Conservation (phyloP, 352 stramenopile genomes). For the Globisporangium irregulare region DNA sequence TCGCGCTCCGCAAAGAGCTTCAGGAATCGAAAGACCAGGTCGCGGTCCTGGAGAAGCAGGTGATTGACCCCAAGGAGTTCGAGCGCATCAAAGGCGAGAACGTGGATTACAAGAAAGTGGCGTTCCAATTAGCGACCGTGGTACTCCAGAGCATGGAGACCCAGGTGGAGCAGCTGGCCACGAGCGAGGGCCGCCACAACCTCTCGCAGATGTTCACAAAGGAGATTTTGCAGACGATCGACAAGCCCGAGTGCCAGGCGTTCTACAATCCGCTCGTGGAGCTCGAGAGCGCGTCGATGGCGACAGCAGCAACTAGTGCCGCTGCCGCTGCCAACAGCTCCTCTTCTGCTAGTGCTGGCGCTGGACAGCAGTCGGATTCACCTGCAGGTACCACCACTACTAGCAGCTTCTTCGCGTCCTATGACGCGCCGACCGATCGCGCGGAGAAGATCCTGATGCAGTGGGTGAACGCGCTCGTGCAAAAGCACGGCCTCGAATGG, state of each 20-base stretch:
- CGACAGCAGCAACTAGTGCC: slow-evolving; percentile 5
- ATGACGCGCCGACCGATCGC: slow-evolving; percentile 55
- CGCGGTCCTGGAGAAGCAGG: slow-evolving; percentile 38
- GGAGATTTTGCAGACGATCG: slow-evolving; percentile 56
- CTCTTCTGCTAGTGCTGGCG: background rate
- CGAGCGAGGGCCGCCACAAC: slow-evolving; percentile 64
- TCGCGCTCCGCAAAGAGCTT: slow-evolving; percentile 47
- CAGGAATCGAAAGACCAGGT: slow-evolving; percentile 30
- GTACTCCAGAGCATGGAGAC: slow-evolving; percentile 50
- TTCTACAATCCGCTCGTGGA: slow-evolving; percentile 70
- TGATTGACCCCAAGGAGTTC: slow-evolving; percentile 51
- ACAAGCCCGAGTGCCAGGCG: slow-evolving; percentile 55
- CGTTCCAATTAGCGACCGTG: slow-evolving; percentile 50
- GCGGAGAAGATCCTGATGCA: slow-evolving; percentile 72
- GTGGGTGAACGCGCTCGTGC: slow-evolving; percentile 67
- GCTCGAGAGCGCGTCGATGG: slow-evolving; percentile 23
- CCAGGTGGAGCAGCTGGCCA: slow-evolving; percentile 56
- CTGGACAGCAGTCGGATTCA: background rate
- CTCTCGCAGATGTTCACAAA: slow-evolving; percentile 58
- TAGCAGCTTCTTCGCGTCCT: slow-evolving; percentile 25
- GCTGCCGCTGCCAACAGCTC: slow-evolving; percentile 4
- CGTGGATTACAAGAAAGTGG: slow-evolving; percentile 68
- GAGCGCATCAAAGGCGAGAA: slow-evolving; percentile 53
- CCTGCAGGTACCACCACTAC: background rate
- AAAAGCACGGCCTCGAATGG: slow-evolving; percentile 48